Conservation (phyloP, 108 stramenopile genomes). For the Tribonema minus region DNA sequence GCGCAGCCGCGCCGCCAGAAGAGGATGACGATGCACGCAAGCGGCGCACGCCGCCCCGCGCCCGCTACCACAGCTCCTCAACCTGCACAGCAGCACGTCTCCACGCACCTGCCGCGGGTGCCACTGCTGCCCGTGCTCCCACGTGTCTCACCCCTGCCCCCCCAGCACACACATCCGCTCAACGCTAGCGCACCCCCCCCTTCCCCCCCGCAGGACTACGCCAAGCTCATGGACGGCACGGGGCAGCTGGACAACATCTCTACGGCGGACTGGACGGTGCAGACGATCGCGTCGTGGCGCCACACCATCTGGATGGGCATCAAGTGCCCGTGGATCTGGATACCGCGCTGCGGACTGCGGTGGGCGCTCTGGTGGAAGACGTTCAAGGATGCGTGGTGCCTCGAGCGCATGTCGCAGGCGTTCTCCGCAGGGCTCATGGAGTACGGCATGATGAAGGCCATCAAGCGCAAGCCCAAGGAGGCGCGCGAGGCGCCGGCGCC, state of each 20-base stretch:
- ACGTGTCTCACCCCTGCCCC: no score
- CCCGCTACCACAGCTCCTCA: no score
- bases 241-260: constrained; percentile 73
- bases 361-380: constrained; percentile 81
- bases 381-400: constrained; percentile 80
- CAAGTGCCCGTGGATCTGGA: constrained; percentile 82
- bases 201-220: constrained; percentile 67
- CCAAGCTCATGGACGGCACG: constrained; percentile 75
- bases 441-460: constrained; percentile 82
- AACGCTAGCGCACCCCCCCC: no score
- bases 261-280: constrained; percentile 78
- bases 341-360: constrained; percentile 71
- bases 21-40: no score
- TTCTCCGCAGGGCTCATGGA: constrained; percentile 91
- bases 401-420: constrained; percentile 91
- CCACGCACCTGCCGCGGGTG: no score
- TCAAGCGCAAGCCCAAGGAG: no score
- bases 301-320: constrained; percentile 88
- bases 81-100: no score
- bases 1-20: no score
- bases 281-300: constrained; percentile 86
- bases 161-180: no score
- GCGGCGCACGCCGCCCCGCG: no score
- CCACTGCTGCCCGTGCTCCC: no score
- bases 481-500: neutral